Percentiles rank a stretch among this genome's conserved stretches.
Conservation (phyloP, 1,284 basidiomycete species). For the Inonotus hispidus region DNA sequence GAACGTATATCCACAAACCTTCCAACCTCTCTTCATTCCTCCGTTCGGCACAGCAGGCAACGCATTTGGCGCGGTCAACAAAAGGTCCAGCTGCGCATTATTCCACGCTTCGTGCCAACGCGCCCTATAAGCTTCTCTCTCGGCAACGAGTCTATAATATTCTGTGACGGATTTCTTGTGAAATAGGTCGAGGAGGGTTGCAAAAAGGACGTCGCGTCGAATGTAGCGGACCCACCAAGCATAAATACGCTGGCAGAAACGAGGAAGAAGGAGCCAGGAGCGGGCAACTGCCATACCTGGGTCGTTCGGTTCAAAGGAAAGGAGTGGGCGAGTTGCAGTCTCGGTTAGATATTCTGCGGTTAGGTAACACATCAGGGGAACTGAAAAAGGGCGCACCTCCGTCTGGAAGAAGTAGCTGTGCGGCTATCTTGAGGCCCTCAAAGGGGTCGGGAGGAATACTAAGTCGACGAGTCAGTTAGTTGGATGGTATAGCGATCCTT, state of each 20-base stretch:
- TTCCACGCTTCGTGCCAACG: constrained; percentile 51
- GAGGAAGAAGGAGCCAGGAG: constrained; percentile 34
- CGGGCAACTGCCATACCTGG: constrained; percentile 32
- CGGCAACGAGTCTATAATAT: constrained; percentile 38
- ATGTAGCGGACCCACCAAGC: constrained; percentile 35
- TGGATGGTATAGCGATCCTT: neutral
- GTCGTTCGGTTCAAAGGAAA: constrained; percentile 40
- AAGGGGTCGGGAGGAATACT: constrained; percentile 34
- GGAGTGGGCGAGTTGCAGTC: constrained; percentile 30
- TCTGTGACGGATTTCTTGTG: constrained; percentile 38
- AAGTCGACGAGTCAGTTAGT: neutral
- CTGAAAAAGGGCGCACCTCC: constrained; percentile 27
- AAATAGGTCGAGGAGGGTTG: constrained; percentile 36
- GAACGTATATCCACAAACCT: constrained; percentile 38
- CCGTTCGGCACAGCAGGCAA: constrained; percentile 49
- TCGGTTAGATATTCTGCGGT: constrained; percentile 26
- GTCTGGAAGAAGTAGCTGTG: constrained; percentile 36
- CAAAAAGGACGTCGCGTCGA: constrained; percentile 35
- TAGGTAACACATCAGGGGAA: neutral
- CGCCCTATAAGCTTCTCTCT: constrained; percentile 38
- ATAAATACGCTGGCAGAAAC: constrained; percentile 34
- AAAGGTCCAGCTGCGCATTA: constrained; percentile 47
- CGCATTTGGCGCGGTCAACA: constrained; percentile 56
- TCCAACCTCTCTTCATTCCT: constrained; percentile 37
- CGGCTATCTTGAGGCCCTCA: constrained; percentile 35